phyloP scores from a whole-genome alignment of 2,329 filamentous ascomycete genomes.

The Ophidiomyces ophidiicola region DNA sequence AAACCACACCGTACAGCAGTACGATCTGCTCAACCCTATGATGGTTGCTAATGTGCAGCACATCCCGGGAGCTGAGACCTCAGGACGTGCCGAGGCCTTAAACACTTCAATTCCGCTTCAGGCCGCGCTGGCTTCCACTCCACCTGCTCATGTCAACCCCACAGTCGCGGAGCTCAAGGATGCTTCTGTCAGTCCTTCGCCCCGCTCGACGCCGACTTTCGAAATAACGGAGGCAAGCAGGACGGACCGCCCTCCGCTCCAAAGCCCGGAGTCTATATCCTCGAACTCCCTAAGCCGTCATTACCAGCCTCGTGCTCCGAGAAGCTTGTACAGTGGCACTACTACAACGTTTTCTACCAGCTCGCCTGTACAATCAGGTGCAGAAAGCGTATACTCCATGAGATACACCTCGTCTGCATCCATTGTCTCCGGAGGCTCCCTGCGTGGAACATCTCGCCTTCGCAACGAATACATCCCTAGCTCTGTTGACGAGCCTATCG shows the following conservation, averaged over 20 bases:
- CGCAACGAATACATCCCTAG: conserved; percentile 70
- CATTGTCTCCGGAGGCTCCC: conserved; percentile 35
- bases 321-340: conserved; percentile 34
- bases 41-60: conserved; percentile 85
- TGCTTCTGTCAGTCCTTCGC: conserved; percentile 6
- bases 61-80: conserved; percentile 62
- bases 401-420: conserved; percentile 28
- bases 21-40: conserved; percentile 74
- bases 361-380: conserved; percentile 22
- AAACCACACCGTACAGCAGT: conserved; percentile 85
- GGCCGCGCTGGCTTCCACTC: conserved; percentile 2
- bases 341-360: conserved; percentile 37
- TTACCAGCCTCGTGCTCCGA: conserved; percentile 31
- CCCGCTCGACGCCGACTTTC: conserved; percentile 4
- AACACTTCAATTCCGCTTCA: conserved; percentile 7
- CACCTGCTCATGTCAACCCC: conserved; percentile 3
- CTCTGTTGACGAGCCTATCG: conserved; percentile 57
- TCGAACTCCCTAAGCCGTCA: conserved; percentile 41
- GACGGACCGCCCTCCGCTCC: not conserved
- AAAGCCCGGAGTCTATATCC: conserved; percentile 48
- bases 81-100: conserved; percentile 64
- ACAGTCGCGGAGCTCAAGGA: conserved; percentile 3
- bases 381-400: conserved; percentile 33
- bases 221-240: conserved; percentile 4
- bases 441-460: conserved; percentile 51